These are phyloP conservation scores for Suhomyces atakaporum DNA, from an alignment of 1,139 yeast species.

Conservation along the genomic window DNA sequence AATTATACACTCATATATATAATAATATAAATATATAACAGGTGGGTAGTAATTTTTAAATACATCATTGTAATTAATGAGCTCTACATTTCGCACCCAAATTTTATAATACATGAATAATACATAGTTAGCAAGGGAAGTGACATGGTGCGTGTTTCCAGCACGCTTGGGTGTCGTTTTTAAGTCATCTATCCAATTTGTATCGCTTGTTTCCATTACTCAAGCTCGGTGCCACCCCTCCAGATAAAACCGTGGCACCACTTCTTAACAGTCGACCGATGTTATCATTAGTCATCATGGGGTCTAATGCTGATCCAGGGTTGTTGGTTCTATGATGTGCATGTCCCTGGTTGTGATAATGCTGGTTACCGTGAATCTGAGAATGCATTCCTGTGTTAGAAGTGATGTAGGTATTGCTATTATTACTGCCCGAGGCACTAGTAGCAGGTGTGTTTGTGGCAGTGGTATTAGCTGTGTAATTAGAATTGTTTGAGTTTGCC, in stretches of 20 bases:
- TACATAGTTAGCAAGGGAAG: conserved; percentile 9
- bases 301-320: conserved; percentile 7
- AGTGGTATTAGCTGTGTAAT: background rate
- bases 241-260: conserved; percentile 3
- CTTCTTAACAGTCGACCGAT: conserved; percentile 7
- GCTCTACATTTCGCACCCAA: background rate
- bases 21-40: no score
- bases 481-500: background rate
- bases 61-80: no score
- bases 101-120: conserved; percentile 10
- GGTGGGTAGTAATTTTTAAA: background rate
- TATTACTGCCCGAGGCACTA: background rate
- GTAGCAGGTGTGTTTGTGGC: conserved; percentile 1
- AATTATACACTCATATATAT: no score
- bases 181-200: conserved; percentile 14
- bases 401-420: conserved; percentile 4
- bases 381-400: conserved; percentile 2
- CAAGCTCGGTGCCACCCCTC: conserved; percentile 7
- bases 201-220: conserved; percentile 14
- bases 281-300: conserved; percentile 8
- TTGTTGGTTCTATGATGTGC: conserved; percentile 2
- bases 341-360: conserved; percentile 6
- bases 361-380: conserved; percentile 5
- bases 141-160: background rate
- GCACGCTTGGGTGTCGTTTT: background rate